Base-by-base conservation (phyloP, 1,139 yeast species). In the Debaryomycetaceae sp. region DNA sequence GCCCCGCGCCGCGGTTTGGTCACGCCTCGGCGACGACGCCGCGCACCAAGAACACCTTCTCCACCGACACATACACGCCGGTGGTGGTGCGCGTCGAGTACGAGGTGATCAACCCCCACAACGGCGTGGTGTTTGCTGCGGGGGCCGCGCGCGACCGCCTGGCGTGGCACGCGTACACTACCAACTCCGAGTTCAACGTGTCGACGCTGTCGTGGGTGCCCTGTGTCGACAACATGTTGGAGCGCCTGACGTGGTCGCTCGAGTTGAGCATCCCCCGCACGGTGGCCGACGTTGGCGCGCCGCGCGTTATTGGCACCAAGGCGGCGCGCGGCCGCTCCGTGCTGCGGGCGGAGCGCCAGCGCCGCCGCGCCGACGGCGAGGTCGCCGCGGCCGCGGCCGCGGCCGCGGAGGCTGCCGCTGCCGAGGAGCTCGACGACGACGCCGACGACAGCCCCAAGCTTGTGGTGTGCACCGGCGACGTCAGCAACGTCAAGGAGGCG, bases 201-300 rank as follows among this genome's bases (percentile, higher is more conserved):
- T 77, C 94, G 10, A 84, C 97, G 0, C 84, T 96, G 2, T 81
- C 88, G 14, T 93, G 99, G 98, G 83, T 91, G 28, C 99, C 99
- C 0, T 93, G 98, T 50, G 70, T 91, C 4, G 97, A 93, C 44
- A 85, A 83, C 29, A 54, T 88, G 22, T 83, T 91, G 76, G 96
- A 88, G 45, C 75, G 88, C 37, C 82, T 84, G 28, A 83, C 96
- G 0, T 93, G 98, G 98, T 88, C 89, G 38, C 55, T 93, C 11
- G 94, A 86, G 46, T 65, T 93, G 11, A 76, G 80, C 38, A 77
- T 86, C 1, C 96, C 96, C 0, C 71, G 88, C 44, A 81, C 93
- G 0, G 69, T 89, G 1, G 77, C 76, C 27, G 89, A 84, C 52
- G 73, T 84, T 20, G 83, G 85, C 2, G 24, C 19, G 23, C 59